These are phyloP conservation scores for Kokia cookei DNA, from an alignment of 441 rosid genomes.

Conservation along the genomic window DNA sequence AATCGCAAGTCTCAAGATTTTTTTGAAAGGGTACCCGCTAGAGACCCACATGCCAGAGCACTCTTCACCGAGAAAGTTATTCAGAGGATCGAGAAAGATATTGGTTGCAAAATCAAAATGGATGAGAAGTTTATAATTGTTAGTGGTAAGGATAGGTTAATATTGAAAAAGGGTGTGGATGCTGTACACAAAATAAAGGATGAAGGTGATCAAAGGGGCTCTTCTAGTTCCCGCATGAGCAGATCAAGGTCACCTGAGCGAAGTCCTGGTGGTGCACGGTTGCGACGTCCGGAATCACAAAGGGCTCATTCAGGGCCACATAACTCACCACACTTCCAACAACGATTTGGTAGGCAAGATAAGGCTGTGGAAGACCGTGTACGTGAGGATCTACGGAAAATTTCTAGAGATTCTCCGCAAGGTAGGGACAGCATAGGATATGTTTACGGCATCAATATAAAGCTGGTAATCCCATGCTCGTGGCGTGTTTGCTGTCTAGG, in stretches of 20 bases:
- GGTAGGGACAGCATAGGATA: slow-evolving; percentile 89
- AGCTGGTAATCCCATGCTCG: slow-evolving; percentile 45
- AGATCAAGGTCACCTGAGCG: slow-evolving; percentile 79
- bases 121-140: slow-evolving; percentile 92
- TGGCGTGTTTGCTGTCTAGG: slow-evolving; percentile 9
- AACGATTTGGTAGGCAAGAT: slow-evolving; percentile 59
- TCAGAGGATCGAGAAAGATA: slow-evolving; percentile 72
- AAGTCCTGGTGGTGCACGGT: slow-evolving; percentile 59
- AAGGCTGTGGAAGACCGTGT: slow-evolving; percentile 58
- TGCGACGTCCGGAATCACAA: slow-evolving; percentile 55
- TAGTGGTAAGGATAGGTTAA: slow-evolving; percentile 87
- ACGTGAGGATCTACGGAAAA: slow-evolving; percentile 63
- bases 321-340: slow-evolving; percentile 53
- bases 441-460: slow-evolving; percentile 53
- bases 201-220: slow-evolving; percentile 55
- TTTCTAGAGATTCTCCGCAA: slow-evolving; percentile 86
- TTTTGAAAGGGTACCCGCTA: slow-evolving; percentile 87
- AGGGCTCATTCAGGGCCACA: slow-evolving; percentile 52
- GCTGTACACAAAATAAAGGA: slow-evolving; percentile 84
- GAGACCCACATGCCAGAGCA: slow-evolving; percentile 70
- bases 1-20: slow-evolving; percentile 91
- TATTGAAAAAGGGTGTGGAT: slow-evolving; percentile 93
- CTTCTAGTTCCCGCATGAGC: slow-evolving; percentile 23
- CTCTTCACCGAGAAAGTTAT: slow-evolving; percentile 77
- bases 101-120: slow-evolving; percentile 85